Evolutionary conservation across 805 yeast genomes (phyloP), one percentile per base, ranked within the genome.

Genomic region (Candida lessepsii): DNA sequence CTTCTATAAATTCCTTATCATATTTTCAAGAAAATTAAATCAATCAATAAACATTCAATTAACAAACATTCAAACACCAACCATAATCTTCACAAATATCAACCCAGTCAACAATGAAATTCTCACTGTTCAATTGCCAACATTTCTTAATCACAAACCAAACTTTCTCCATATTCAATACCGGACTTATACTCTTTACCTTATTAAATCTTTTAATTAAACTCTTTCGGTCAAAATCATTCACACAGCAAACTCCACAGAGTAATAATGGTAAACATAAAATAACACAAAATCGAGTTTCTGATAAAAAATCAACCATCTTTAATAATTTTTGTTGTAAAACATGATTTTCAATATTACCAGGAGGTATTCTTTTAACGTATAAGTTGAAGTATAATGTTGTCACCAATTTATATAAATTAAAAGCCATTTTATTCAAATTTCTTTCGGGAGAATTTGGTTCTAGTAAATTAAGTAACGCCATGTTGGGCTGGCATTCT

Each of bases 31-130:
- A 6, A 20, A 20, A 20, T 6, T 20, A 20, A 5, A 20, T 9
- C 23, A 20, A 20, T 9, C 29, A 13, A 27, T 27, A 27, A 27
- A 5, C 16, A 6, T 3, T 13, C 4, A 15, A 4, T 32, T 37
- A 48, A 28, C 50, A 46, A 15, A 47, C 37, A 31, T 35, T 42
- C 9, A 48, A 40, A 15, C 19, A 41, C 65, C 65, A 60, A 2
- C 56, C 57, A 18, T 47, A 44, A 9, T 57, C 58, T 24, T 54
- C 53, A 39, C 63, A 56, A 18, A 58, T 41, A 29, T 49, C 51
- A 4, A 49, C 49, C 61, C 63, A 58, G 43, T 57, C 60, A 4
- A 52, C 29, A 19, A 39, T 39, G 10, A 34, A 9, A 9, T 36
- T 31, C 7, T 58, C 58, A 2, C 47, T 46, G 24, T 53, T 54